Conservation (phyloP, 169 alveolate species). For the Plasmodium fragile region DNA sequence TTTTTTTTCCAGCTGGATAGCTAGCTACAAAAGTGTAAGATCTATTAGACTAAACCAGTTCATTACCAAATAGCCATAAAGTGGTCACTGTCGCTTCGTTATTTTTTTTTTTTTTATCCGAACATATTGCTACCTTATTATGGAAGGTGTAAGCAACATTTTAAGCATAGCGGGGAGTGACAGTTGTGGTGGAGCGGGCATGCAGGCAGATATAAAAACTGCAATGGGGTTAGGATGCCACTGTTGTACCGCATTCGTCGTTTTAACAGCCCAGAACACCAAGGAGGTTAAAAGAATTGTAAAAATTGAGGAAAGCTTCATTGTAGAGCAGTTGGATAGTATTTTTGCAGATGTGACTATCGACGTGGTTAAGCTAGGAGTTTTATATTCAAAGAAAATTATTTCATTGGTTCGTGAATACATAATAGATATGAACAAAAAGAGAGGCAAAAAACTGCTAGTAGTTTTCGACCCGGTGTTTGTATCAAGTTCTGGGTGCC, state of each 20-base stretch:
- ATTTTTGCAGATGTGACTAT: conserved; percentile 29
- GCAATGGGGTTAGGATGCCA: conserved; percentile 64
- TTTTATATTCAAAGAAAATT: conserved; percentile 44
- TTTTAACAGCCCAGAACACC: conserved; percentile 50
- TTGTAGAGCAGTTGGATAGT: conserved; percentile 42
- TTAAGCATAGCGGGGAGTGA: conserved; percentile 70
- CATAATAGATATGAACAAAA: conserved; percentile 24
- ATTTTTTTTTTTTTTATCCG: neutral
- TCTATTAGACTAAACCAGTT: neutral
- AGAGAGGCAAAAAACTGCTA: conserved; percentile 35
- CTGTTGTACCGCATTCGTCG: conserved; percentile 46
- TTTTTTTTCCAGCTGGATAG: neutral
- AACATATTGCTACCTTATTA: neutral
- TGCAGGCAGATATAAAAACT: conserved; percentile 62
- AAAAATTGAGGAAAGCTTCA: conserved; percentile 41
- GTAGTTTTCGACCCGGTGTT: conserved; percentile 63
- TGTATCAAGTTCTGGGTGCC: conserved; percentile 52
- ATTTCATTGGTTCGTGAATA: conserved; percentile 33
- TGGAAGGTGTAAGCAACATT: conserved; percentile 27
- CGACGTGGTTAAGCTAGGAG: conserved; percentile 52
- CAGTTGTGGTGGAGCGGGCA: conserved; percentile 63
- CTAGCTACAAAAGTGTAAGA: neutral
- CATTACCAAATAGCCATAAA: neutral
- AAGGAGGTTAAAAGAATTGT: conserved; percentile 45
- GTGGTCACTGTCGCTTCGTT: neutral